Conservation (phyloP, 2,329 filamentous ascomycete genomes). For the Ophiostoma sp. region DNA sequence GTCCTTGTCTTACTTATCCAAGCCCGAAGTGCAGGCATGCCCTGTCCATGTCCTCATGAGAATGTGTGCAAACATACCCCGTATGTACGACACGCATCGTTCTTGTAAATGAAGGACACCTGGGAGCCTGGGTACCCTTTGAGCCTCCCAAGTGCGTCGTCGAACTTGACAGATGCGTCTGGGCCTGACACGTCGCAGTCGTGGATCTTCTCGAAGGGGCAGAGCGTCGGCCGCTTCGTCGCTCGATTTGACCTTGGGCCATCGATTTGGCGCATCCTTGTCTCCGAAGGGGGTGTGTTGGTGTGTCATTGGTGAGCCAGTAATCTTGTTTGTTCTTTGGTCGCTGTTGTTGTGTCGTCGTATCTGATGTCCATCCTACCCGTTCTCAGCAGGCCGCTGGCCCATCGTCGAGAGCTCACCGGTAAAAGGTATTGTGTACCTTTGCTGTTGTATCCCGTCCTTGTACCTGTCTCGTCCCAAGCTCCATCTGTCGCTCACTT, state of each 20-base stretch:
- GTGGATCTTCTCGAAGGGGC: conserved; percentile 5
- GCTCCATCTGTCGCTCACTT: too few relatives aligned
- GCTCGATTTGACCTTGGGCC: neutral
- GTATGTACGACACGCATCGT: too few relatives aligned
- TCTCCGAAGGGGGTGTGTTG: conserved; percentile 24
- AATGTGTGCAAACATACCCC: too few relatives aligned
- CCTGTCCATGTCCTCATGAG: too few relatives aligned
- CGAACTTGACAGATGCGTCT: neutral
- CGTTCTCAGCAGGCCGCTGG: neutral
- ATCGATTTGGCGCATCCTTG: conserved; percentile 21
- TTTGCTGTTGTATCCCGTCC: neutral
- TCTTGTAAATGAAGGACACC: too few relatives aligned
- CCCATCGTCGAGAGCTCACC: neutral
- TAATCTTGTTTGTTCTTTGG: neutral
- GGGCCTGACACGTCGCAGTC: conserved; percentile 16
- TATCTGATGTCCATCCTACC: neutral
- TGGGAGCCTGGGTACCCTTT: neutral
- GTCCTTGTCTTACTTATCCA: neutral
- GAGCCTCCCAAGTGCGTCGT: neutral
- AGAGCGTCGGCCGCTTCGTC: neutral
- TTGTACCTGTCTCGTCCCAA: too few relatives aligned
- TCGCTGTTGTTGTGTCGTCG: neutral
- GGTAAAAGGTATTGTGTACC: neutral
- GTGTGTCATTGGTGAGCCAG: conserved; percentile 13
- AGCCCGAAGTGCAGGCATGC: too few relatives aligned